A percentile compares a stretch with the other conserved stretches of the same genome.
Conservation (phyloP, 148 eudicot species). For the Fagopyrum esculentum region DNA sequence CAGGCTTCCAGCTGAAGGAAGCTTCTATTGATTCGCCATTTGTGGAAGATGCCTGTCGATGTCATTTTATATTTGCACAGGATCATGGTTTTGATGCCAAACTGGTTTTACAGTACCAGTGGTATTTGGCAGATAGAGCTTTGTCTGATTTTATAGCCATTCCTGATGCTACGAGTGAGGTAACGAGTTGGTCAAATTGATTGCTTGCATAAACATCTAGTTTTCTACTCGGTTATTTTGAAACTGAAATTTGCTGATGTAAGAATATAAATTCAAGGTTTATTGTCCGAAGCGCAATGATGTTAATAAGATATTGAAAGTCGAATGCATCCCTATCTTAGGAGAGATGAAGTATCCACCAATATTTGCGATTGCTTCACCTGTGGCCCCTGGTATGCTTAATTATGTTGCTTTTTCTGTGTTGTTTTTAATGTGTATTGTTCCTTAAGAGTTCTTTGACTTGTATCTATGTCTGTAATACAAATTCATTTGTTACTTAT, state of each 20-base stretch:
- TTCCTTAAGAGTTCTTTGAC: not conserved
- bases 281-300: constrained; percentile 72
- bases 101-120: constrained; percentile 74
- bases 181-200: constrained; percentile 18
- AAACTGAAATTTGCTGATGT: not conserved
- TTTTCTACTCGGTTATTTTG: not conserved
- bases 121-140: constrained; percentile 75
- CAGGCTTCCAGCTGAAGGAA: constrained; percentile 70
- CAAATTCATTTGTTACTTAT: not conserved
- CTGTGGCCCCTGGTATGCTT: constrained; percentile 73
- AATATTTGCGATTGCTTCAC: constrained; percentile 86
- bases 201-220: not conserved
- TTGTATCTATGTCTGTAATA: not conserved
- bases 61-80: constrained; percentile 73
- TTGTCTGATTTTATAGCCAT: constrained; percentile 63
- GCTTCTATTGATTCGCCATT: constrained; percentile 76
- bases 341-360: constrained; percentile 67
- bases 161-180: constrained; percentile 69
- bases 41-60: constrained; percentile 90
- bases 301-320: constrained; percentile 66
- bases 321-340: constrained; percentile 69
- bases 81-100: constrained; percentile 48
- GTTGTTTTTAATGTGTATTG: not conserved
- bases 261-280: constrained; percentile 35
- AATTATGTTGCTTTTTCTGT: not conserved